Base-by-base conservation (phyloP, 2,329 filamentous ascomycete species). In the Diaporthe sp. region DNA sequence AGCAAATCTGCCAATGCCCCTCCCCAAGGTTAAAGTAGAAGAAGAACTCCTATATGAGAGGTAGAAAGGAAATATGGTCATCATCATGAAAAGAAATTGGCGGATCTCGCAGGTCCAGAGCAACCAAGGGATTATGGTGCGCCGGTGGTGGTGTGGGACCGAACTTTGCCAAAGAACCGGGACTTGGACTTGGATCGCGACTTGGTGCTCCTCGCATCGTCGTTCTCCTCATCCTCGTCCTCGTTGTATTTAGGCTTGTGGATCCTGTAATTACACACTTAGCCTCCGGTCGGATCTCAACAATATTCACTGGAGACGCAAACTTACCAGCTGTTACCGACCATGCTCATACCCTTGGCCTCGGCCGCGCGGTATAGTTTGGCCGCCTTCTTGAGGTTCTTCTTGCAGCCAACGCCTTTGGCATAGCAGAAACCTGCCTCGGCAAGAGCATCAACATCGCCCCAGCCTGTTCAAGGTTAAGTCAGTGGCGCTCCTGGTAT, bases 341-440 rank as follows among this genome's bases (percentile, higher is more conserved):
- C 94, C 95, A 98, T 98, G 84, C 92, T 98, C 88, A 98, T 96
- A 9, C 97, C 97, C 85, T 97, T 97, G 34, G 93, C 92, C 83
- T 98, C 97, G 8, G 97, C 97, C 87, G 93, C 89, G 31, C 97
- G 93, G 83, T 98, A 98, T 81, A 97, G 95, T 77, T 92, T 94
- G 75, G 97, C 96, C 68, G 95, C 96, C 86, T 96, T 98, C 87
- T 95, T 98, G 82, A 98, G 87, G 82, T 98, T 94, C 85, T 98
- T 99, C 88, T 97, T 98, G 83, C 94, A 97, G 6, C 97, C 97
- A 72, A 98, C 88, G 12, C 96, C 97, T 82, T 98, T 93, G 0
- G 95, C 95, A 81, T 98, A 99, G 86, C 96, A 99, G 84, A 97
- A 98, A 22, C 96, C 97, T 10, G 97, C 95, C 85, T 99, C 97